Evolutionary conservation across 176 grass and related monocot genomes (phyloP), one percentile per base, ranked within the genome.

Genomic region (Musa troglodytarum): DNA sequence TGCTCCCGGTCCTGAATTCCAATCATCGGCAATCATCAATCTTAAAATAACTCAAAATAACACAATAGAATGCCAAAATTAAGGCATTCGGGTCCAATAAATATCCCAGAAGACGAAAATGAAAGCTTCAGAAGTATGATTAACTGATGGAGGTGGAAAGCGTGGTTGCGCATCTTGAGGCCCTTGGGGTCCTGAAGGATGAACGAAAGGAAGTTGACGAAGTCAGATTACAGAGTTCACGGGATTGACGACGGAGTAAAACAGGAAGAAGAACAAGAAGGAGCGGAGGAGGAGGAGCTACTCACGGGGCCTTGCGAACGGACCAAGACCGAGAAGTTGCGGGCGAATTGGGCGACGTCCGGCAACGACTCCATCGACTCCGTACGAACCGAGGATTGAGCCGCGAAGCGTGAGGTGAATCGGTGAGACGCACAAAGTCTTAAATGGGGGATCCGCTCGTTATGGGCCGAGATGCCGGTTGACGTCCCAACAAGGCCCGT

Each of bases 81-180:
- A 16, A 23, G 11, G 53, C 22, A 75, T 65, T 13, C 1, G 52
- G 54, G 34, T 16, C 13, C 7, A 13, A 57, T 2, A 25, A 23
- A 24, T 20, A 25, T 25, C 69, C 68, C 34, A 49, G 15, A 78
- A 71, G 20, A 61, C 26, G 8, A 64, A 49, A 50, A 20, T 26
- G 11, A 78, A 68, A 78, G 71, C 12, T 22, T 12, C 1, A 74
- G 66, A 77, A 76, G 12, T 51, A 34, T 4, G 50, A 50, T 75
- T 77, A 74, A 97, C 93, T 88, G 85, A 74, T 93, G 85, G 49
- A 90, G 84, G 76, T 97, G 88, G 86, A 97, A 97, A 75, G 94
- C 90, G 80, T 87, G 94, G 61, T 78, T 72, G 76, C 82, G 88
- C 88, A 93, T 97, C 90, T 97, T 97, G 68, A 97, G 79, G 62